These are phyloP conservation scores for Mycena polygramma DNA, from an alignment of 768 basidiomycete species.

Conservation along the genomic window DNA sequence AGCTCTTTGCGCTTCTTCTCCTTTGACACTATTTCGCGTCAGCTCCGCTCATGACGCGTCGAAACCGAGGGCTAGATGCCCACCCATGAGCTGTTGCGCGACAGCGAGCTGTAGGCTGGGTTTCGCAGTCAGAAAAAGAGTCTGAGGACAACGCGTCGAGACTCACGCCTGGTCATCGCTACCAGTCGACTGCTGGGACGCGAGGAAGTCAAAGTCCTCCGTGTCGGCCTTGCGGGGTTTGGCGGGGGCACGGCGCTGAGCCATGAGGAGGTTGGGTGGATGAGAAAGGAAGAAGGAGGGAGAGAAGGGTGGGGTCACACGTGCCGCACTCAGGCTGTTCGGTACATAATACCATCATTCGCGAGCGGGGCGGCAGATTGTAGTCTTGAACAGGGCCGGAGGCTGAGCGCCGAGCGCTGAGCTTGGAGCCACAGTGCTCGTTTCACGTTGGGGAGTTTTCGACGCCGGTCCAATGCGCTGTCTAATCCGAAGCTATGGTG, in stretches of 20 bases:
- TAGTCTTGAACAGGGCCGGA: too few relatives aligned
- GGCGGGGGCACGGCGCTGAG: slow-evolving; percentile 33
- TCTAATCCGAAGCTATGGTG: too few relatives aligned
- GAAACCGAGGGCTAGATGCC: not conserved
- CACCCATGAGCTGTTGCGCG: slow-evolving; percentile 38
- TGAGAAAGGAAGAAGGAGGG: not conserved
- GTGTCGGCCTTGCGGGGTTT: slow-evolving; percentile 11
- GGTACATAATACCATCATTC: too few relatives aligned
- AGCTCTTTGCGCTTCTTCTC: slow-evolving; percentile 36
- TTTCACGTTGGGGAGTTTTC: too few relatives aligned
- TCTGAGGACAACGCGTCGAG: not conserved
- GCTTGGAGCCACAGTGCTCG: too few relatives aligned
- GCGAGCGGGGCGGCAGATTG: too few relatives aligned
- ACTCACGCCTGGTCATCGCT: slow-evolving; percentile 36
- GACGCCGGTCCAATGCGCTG: too few relatives aligned
- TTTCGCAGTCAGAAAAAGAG: not conserved
- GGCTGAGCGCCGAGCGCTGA: too few relatives aligned
- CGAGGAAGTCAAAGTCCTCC: slow-evolving; percentile 38
- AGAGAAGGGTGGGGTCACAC: not conserved
- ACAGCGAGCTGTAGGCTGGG: slow-evolving; percentile 31
- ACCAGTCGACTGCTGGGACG: slow-evolving; percentile 37
- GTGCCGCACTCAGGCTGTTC: too few relatives aligned
- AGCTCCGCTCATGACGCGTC: not conserved
- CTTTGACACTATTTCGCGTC: slow-evolving; percentile 23
- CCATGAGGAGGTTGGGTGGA: slow-evolving; percentile 17